Evolutionary conservation across 495 filamentous ascomycete species (phyloP), one percentile per base, ranked within the genome.

Genomic region (Hyaloscypha hepaticicola): DNA sequence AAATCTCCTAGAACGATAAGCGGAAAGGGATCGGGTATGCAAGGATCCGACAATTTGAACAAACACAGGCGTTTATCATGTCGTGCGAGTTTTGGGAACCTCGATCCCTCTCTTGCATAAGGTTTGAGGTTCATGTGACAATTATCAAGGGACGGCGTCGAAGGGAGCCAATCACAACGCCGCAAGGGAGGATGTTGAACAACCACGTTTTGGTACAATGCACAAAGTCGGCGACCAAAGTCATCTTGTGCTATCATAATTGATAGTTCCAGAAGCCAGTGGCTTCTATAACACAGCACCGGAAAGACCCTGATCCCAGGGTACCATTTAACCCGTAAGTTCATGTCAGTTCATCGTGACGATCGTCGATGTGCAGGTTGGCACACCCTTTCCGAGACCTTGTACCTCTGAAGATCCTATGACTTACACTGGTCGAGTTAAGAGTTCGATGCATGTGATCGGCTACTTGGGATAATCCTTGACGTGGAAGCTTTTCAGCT

Each of bases 401-500:
- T 31, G 58, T 66, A 48, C 21, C n/a, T 27, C 57, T 33, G 41
- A 65, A 60, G 28, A 22, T 60, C 28, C 2, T 38, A 45, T 16
- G 38, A 16, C 38, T 16, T 45, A 45, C 19, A 16, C 38, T 16
- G 12, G 19, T 45, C 1, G 38, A 45, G 38, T 16, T 4, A 45
- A 16, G 16, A 4, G 11, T 11, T 45, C 38, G 9, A 16, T 45
- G 38, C 38, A 45, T 31, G 53, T 34, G 24, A n/a, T 56, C 62
- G n/a, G 50, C 49, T 77, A 83, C 74, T 89, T 89, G 28, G 92
- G 90, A 74, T 92, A 93, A 53, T 95, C 85, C 75, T 96, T 97
- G 68, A 98, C 75, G 73, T 99, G 95, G 75, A 88, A 96, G 78
- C 91, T 97, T 86, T 97, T 97, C 70, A 96, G 78, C 82, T 94